phyloP scores from a whole-genome alignment of 2,329 filamentous ascomycete species.

The Cercospora sp. region DNA sequence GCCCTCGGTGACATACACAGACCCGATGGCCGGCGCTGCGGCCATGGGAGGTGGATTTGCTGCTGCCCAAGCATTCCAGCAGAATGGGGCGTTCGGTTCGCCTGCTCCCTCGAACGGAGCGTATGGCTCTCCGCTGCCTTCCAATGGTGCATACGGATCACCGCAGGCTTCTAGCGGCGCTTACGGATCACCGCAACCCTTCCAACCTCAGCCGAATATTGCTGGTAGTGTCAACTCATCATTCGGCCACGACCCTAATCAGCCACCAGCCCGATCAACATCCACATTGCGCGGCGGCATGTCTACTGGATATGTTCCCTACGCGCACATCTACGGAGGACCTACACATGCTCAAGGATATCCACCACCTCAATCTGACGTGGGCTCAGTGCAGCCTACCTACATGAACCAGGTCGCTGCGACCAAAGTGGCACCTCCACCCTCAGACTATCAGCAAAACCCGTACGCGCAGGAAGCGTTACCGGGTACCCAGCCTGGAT shows the following conservation, averaged over 20 bases:
- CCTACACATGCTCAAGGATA: slow-evolving; percentile 21
- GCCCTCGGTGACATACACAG: slow-evolving; percentile 8
- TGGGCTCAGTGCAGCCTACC: slow-evolving; percentile 31
- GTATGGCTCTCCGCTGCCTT: slow-evolving; percentile 12
- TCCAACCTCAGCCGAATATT: slow-evolving; percentile 16
- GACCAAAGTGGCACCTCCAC: slow-evolving; percentile 22
- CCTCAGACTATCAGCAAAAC: slow-evolving; percentile 32
- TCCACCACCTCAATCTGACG: slow-evolving; percentile 27
- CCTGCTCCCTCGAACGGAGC: slow-evolving; percentile 1
- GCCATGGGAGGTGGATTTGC: slow-evolving; percentile 20
- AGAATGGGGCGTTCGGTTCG: slow-evolving; percentile 8
- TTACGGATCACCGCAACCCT: slow-evolving; percentile 19
- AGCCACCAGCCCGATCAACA: slow-evolving; percentile 23
- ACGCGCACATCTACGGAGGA: slow-evolving; percentile 39
- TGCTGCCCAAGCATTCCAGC: slow-evolving; percentile 15
- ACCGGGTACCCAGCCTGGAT: slow-evolving; percentile 26
- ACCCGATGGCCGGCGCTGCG: slow-evolving; percentile 16
- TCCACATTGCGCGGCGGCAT: slow-evolving; percentile 28
- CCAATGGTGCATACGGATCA: slow-evolving; percentile 9
- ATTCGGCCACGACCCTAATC: slow-evolving; percentile 12
- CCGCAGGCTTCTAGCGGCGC: slow-evolving; percentile 10
- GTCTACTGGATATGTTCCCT: slow-evolving; percentile 39
- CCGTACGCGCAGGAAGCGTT: slow-evolving; percentile 33
- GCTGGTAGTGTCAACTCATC: slow-evolving; percentile 14
- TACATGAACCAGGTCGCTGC: slow-evolving; percentile 29